Conservation (phyloP, 192 early-diverging fungal species). For the Backusella circina region DNA sequence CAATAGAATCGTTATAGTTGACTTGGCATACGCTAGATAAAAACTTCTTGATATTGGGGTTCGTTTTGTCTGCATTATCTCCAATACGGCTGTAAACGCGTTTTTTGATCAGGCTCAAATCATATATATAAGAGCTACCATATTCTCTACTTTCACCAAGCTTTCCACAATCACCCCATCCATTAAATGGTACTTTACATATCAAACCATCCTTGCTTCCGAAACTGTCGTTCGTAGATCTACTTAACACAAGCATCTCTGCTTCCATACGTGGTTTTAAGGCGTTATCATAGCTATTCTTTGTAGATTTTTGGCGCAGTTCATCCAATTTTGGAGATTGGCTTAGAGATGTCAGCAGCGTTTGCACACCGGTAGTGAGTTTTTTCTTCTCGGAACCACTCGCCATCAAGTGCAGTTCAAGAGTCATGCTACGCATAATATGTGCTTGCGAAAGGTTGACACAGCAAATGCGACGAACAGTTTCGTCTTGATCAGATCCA, state of each 20-base stretch:
- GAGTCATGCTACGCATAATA: slow-evolving; percentile 14
- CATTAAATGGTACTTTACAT: not conserved
- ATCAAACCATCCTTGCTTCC: not conserved
- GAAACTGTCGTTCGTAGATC: not conserved
- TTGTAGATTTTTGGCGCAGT: slow-evolving; percentile 7
- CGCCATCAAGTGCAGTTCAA: slow-evolving; percentile 24
- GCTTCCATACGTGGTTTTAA: not conserved
- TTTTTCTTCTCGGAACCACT: not conserved
- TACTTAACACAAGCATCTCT: not conserved
- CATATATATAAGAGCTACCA: slow-evolving; percentile 35
- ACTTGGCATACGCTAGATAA: slow-evolving; percentile 6
- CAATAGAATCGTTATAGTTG: slow-evolving; percentile 27
- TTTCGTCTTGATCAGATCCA: not conserved
- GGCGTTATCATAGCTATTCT: not conserved
- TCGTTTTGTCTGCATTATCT: not conserved
- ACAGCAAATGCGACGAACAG: slow-evolving; percentile 21
- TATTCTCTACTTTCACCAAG: slow-evolving; percentile 26
- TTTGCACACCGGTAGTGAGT: slow-evolving; percentile 21
- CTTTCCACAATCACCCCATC: slow-evolving; percentile 21
- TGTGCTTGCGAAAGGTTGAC: slow-evolving; percentile 16
- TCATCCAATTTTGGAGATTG: slow-evolving; percentile 5
- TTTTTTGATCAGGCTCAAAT: slow-evolving; percentile 13
- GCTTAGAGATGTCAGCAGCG: slow-evolving; percentile 17
- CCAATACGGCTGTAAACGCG: not conserved
- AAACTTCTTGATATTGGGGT: not conserved